These are phyloP conservation scores for Coix lacrymajobi DNA, from an alignment of 176 grass and related monocot species.

Conservation along the genomic window DNA sequence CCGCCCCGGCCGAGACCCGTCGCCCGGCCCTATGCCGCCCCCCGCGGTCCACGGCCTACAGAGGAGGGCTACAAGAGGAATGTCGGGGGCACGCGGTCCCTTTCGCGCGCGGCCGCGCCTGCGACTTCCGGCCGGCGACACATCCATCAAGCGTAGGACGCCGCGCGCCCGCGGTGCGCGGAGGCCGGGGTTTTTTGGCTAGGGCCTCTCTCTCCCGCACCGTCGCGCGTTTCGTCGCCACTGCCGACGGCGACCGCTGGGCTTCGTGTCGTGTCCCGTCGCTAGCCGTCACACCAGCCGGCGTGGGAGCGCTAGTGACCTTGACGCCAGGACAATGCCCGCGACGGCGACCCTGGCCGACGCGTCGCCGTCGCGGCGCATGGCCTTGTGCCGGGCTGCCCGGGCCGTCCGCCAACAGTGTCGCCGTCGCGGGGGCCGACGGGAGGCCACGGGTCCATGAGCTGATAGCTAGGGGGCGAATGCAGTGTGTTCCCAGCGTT, in stretches of 20 bases:
- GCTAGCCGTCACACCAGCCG: neutral
- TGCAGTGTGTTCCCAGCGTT: neutral
- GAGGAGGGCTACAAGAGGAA: slow-evolving; percentile 34
- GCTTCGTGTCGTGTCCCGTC: slow-evolving; percentile 16
- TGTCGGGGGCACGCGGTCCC: slow-evolving; percentile 24
- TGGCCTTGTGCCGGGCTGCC: slow-evolving; percentile 18
- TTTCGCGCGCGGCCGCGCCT: neutral
- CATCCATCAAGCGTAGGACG: neutral
- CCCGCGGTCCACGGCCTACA: slow-evolving; percentile 9
- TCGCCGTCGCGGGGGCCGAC: slow-evolving; percentile 16
- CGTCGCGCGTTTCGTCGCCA: neutral
- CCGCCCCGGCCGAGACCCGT: neutral
- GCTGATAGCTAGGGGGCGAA: neutral
- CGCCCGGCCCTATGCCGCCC: neutral
- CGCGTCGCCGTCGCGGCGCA: slow-evolving; percentile 33
- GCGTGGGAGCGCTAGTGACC: slow-evolving; percentile 16
- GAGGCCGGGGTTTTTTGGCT: neutral
- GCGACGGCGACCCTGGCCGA: slow-evolving; percentile 28
- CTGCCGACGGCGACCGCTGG: neutral
- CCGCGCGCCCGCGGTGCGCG: neutral
- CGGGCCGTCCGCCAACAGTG: slow-evolving; percentile 33
- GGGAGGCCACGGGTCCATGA: neutral
- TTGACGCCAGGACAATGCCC: slow-evolving; percentile 44
- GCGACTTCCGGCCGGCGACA: neutral
- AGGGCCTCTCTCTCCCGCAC: no score